Percentiles rank a stretch among this genome's conserved stretches.
Conservation (phyloP, 306 rosid genomes). For the Quercus ilex region DNA sequence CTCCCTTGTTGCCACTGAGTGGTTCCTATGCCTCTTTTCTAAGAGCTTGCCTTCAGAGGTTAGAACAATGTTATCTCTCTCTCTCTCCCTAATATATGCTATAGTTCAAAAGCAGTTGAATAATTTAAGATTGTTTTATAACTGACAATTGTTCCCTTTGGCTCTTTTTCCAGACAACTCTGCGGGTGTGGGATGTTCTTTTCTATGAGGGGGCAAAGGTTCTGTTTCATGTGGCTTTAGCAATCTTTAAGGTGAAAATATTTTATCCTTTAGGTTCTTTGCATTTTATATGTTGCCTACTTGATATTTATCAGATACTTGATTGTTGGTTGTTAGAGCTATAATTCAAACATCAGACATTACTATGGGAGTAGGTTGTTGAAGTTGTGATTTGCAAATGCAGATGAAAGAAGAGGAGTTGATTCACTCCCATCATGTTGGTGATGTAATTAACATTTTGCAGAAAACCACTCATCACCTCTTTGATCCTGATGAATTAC, state of each 20-base stretch:
- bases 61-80: conserved; percentile 1
- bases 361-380: conserved; percentile 15
- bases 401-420: conserved; percentile 96
- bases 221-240: conserved; percentile 87
- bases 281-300: not conserved
- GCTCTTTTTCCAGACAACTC: conserved; percentile 56
- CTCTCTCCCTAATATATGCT: not conserved
- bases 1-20: conserved; percentile 97
- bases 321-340: not conserved
- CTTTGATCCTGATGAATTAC: conserved; percentile 90
- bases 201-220: conserved; percentile 96
- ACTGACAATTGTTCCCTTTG: conserved; percentile 26
- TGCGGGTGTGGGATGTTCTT: conserved; percentile 96
- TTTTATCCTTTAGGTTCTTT: conserved; percentile 3
- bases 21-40: conserved; percentile 95
- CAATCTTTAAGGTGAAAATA: conserved; percentile 76
- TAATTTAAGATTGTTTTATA: conserved; percentile 5
- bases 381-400: conserved; percentile 29
- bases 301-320: not conserved
- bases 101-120: conserved; percentile 1
- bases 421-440: conserved; percentile 77
- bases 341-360: not conserved
- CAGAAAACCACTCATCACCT: conserved; percentile 88
- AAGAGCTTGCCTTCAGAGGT: conserved; percentile 99
- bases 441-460: conserved; percentile 79